phyloP scores from a whole-genome alignment of 2,329 filamentous ascomycete genomes.

The Fusarium proliferatum region DNA sequence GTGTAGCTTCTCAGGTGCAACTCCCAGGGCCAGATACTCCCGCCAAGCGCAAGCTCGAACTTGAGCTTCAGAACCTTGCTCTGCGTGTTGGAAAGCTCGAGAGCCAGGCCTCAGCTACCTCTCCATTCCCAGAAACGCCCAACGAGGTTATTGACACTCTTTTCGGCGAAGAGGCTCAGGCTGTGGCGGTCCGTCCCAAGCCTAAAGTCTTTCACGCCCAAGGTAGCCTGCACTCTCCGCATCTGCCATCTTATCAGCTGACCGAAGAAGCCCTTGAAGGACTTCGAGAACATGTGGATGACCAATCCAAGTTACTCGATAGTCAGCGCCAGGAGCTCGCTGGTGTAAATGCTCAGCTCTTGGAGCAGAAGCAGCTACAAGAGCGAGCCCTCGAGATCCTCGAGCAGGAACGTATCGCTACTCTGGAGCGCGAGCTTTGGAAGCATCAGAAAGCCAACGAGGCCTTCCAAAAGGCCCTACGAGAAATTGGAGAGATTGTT shows the following conservation, averaged over 20 bases:
- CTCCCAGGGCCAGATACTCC: slow-evolving; percentile 81
- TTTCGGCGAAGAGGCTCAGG: slow-evolving; percentile 66
- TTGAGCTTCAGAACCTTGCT: slow-evolving; percentile 82
- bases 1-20: slow-evolving; percentile 64
- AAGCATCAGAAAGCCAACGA: slow-evolving; percentile 99
- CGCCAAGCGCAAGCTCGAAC: slow-evolving; percentile 83
- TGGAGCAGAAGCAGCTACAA: slow-evolving; percentile 86
- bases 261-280: slow-evolving; percentile 87
- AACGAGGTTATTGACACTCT: slow-evolving; percentile 77
- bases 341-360: slow-evolving; percentile 85
- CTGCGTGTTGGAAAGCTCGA: slow-evolving; percentile 85
- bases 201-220: slow-evolving; percentile 60
- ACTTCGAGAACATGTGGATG: slow-evolving; percentile 89
- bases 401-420: slow-evolving; percentile 87
- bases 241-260: slow-evolving; percentile 61
- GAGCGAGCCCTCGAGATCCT: slow-evolving; percentile 84
- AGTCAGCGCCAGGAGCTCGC: slow-evolving; percentile 87
- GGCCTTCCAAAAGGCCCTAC: slow-evolving; percentile 96
- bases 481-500: slow-evolving; percentile 97
- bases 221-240: slow-evolving; percentile 54
- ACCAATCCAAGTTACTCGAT: slow-evolving; percentile 91
- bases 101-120: slow-evolving; percentile 73
- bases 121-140: slow-evolving; percentile 81
- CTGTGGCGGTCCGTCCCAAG: slow-evolving; percentile 56
- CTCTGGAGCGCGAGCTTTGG: slow-evolving; percentile 90